phyloP scores from a whole-genome alignment of 1,139 yeast genomes.

The Arxiozyma slooffiae region DNA sequence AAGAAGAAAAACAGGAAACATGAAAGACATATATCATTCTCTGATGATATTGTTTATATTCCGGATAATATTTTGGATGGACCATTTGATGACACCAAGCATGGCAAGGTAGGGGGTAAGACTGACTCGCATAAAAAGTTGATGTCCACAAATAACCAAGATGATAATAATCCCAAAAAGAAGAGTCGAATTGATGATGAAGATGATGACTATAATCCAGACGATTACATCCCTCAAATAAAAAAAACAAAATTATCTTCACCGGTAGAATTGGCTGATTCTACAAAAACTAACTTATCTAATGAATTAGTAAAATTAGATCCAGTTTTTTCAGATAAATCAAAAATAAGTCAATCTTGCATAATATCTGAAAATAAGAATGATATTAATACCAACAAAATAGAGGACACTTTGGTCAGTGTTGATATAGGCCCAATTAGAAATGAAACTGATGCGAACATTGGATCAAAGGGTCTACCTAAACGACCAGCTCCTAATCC shows the following conservation, averaged over 20 bases:
- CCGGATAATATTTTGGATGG: constrained; percentile 3
- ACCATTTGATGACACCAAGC: background rate
- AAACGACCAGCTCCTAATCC: background rate
- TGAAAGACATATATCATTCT: constrained; percentile 15
- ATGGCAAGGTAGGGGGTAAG: background rate
- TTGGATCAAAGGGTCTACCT: background rate
- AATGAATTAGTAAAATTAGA: background rate
- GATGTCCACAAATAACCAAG: background rate
- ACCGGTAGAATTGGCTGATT: background rate
- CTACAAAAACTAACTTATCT: background rate
- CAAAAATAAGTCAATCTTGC: background rate
- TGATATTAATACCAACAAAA: background rate
- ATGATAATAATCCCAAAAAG: constrained; percentile 1
- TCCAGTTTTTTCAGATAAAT: background rate
- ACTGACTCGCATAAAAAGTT: background rate
- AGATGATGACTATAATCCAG: constrained; percentile 16
- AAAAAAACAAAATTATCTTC: background rate
- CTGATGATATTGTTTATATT: constrained; percentile 14
- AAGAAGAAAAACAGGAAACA: constrained; percentile 6
- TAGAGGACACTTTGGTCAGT: background rate
- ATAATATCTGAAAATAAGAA: background rate
- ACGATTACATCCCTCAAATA: background rate
- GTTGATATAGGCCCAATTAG: background rate
- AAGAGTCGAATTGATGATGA: constrained; percentile 7
- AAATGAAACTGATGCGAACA: background rate